Percentiles rank a stretch among this genome's conserved stretches.
Conservation (phyloP, 108 stramenopile genomes). For the Nitzschia putrida region DNA sequence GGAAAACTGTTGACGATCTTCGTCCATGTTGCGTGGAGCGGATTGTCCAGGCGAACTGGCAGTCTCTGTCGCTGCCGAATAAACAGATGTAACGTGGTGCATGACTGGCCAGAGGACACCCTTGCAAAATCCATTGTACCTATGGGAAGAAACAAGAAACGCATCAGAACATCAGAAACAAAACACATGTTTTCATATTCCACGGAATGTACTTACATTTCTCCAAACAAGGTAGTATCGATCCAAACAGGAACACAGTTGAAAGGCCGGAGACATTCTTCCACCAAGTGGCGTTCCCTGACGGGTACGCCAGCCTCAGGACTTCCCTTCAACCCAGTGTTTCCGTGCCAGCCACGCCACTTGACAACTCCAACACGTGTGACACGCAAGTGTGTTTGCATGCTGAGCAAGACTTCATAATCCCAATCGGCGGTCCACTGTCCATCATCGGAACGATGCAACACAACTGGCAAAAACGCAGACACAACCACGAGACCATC, state of each 20-base stretch:
- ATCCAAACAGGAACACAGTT: constrained; percentile 97
- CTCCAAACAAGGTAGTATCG: constrained; percentile 73
- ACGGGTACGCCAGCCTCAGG: constrained; percentile 79
- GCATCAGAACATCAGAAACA: neutral
- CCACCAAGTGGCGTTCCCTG: constrained; percentile 78
- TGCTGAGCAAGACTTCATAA: constrained; percentile 91
- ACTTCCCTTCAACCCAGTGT: constrained; percentile 38
- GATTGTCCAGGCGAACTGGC: neutral
- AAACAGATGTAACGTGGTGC: constrained; percentile 92
- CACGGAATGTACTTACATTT: constrained; percentile 65
- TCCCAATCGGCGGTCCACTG: constrained; percentile 92
- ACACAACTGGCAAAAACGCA: constrained; percentile 83
- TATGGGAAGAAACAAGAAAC: constrained; percentile 4
- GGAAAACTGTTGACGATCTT: constrained; percentile 50
- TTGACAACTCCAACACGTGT: constrained; percentile 91
- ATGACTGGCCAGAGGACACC: constrained; percentile 94
- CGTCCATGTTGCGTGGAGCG: constrained; percentile 21
- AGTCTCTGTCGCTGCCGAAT: constrained; percentile 49
- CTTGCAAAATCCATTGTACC: constrained; percentile 97
- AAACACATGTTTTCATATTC: neutral
- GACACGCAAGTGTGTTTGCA: constrained; percentile 92
- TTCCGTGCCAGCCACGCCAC: constrained; percentile 91
- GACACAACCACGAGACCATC: constrained; percentile 89
- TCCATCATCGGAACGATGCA: constrained; percentile 63
- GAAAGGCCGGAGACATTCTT: constrained; percentile 88